These are phyloP conservation scores for Lyophyllum shimeji DNA, from an alignment of 768 basidiomycete species.

Conservation along the genomic window DNA sequence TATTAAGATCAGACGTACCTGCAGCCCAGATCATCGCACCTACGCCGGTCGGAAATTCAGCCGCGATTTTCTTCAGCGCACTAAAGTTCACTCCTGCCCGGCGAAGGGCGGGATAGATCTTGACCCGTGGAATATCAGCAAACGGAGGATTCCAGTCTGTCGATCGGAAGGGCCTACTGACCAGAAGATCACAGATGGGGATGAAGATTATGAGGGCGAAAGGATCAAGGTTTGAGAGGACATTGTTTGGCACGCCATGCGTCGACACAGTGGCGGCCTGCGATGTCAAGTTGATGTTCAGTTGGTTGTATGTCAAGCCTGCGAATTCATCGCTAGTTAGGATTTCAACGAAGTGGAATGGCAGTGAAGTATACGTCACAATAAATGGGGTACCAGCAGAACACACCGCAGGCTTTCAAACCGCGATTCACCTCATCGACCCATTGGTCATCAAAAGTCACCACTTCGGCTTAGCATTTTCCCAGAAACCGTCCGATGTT, in stretches of 20 bases:
- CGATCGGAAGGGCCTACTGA: constrained; percentile 16
- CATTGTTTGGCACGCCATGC: constrained; percentile 72
- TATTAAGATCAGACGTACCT: constrained; percentile 22
- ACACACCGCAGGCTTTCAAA: constrained; percentile 66
- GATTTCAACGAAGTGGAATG: no score
- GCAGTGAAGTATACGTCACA: constrained; percentile 35
- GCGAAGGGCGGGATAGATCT: constrained; percentile 60
- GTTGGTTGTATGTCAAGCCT: constrained; percentile 80
- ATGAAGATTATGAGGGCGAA: constrained; percentile 75
- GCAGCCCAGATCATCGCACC: constrained; percentile 69
- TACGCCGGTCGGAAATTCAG: constrained; percentile 55
- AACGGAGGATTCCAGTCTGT: no score
- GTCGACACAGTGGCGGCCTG: constrained; percentile 78
- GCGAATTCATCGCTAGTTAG: neutral
- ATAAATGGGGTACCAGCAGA: constrained; percentile 68
- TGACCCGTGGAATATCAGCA: neutral
- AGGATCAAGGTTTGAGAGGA: constrained; percentile 78
- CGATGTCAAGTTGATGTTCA: constrained; percentile 77
- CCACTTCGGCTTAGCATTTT: constrained; percentile 57
- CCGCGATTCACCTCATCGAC: constrained; percentile 76
- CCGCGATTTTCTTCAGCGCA: constrained; percentile 57
- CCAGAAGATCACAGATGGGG: constrained; percentile 62
- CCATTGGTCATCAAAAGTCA: constrained; percentile 78
- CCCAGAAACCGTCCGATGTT: constrained; percentile 67
- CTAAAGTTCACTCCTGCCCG: constrained; percentile 54